These are phyloP conservation scores for Silene latifolia DNA, from an alignment of 148 eudicot species.

Conservation along the genomic window DNA sequence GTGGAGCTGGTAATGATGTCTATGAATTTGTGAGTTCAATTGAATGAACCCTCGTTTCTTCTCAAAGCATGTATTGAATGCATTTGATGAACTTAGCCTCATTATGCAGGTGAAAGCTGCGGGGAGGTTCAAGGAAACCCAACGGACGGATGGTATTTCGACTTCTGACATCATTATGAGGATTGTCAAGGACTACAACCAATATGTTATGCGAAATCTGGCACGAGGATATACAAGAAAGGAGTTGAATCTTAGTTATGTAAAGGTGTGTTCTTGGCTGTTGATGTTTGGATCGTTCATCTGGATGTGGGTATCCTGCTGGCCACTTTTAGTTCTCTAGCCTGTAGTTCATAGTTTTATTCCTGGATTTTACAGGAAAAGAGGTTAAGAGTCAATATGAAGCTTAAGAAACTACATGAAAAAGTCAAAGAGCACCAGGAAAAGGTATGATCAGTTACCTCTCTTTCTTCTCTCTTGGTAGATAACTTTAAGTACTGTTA, in stretches of 20 bases:
- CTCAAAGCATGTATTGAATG: conserved; percentile 3
- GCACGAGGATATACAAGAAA: too few relatives aligned
- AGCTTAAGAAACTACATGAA: conserved; percentile 59
- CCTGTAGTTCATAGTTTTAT: background rate
- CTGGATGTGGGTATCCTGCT: background rate
- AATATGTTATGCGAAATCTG: too few relatives aligned
- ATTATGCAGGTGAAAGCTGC: conserved; percentile 48
- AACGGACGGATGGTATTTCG: too few relatives aligned
- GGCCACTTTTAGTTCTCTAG: background rate
- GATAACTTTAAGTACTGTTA: too few relatives aligned
- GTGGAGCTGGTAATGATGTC: conserved; percentile 72
- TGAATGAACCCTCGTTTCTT: background rate
- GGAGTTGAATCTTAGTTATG: conserved; percentile 68
- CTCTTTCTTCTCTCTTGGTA: background rate
- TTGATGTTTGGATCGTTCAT: background rate
- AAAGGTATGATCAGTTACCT: conserved; percentile 33
- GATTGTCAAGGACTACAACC: too few relatives aligned
- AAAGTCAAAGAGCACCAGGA: conserved; percentile 74
- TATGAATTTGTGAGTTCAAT: conserved; percentile 62
- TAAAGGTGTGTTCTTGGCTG: conserved; percentile 35
- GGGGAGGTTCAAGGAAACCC: too few relatives aligned
- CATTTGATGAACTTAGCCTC: conserved; percentile 10
- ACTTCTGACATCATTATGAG: too few relatives aligned
- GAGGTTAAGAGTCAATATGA: conserved; percentile 63
- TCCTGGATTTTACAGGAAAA: conserved; percentile 45